These are phyloP conservation scores for Cryptococcus sp. DNA, from an alignment of 1,284 basidiomycete genomes.

Conservation along the genomic window DNA sequence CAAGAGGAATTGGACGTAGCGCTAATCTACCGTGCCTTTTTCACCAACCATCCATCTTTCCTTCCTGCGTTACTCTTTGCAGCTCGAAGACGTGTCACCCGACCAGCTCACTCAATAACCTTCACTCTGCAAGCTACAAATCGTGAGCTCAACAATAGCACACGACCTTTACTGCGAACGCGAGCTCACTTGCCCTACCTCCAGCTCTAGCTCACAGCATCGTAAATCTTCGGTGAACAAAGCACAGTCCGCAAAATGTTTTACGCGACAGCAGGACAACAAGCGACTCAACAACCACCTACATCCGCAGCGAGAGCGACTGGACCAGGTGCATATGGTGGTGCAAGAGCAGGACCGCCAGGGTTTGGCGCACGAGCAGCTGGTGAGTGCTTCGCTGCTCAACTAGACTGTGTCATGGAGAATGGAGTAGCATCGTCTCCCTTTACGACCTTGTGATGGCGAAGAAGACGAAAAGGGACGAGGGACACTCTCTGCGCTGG, in stretches of 20 bases:
- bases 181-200: too few species aligned
- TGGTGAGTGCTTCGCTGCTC: slow-evolving; percentile 15
- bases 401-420: neutral
- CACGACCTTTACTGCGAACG: too few species aligned
- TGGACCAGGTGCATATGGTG: slow-evolving; percentile 20
- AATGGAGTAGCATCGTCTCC: neutral
- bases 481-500: neutral
- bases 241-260: slow-evolving; percentile 32
- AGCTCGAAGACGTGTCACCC: too few species aligned
- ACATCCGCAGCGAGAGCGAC: slow-evolving; percentile 16
- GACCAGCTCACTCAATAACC: too few species aligned
- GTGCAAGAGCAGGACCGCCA: slow-evolving; percentile 41
- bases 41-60: too few species aligned
- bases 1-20: too few species aligned
- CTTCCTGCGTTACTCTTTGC: too few species aligned
- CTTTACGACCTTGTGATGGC: neutral
- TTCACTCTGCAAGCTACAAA: too few species aligned
- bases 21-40: too few species aligned
- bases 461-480: neutral
- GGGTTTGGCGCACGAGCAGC: slow-evolving; percentile 39
- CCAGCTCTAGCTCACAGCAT: neutral
- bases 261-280: slow-evolving; percentile 47
- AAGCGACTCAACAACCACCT: slow-evolving; percentile 32
- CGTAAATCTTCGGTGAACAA: neutral
- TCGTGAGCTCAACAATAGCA: too few species aligned